Conservation (phyloP, 2,329 filamentous ascomycete species). For the Hirsutella rhossiliensis region DNA sequence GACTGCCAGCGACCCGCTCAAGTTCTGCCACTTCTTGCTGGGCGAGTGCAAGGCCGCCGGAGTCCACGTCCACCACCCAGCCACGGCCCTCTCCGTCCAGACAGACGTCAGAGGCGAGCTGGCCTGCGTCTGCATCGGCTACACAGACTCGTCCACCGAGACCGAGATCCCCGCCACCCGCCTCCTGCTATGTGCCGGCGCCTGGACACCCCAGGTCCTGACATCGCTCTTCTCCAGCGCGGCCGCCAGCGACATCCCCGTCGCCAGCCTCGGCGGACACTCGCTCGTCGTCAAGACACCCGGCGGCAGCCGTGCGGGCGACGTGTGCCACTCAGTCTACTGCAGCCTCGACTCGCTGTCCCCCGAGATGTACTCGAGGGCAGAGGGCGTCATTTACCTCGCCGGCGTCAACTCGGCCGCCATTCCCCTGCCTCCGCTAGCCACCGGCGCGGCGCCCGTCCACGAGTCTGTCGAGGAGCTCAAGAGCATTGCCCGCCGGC, state of each 20-base stretch:
- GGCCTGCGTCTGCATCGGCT: conserved; percentile 36
- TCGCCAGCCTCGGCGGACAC: conserved; percentile 51
- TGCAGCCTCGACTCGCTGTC: conserved; percentile 49
- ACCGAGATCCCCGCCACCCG: conserved; percentile 48
- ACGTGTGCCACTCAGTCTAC: conserved; percentile 57
- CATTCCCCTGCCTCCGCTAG: conserved; percentile 44
- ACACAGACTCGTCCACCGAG: conserved; percentile 26
- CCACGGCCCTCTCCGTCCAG: conserved; percentile 38
- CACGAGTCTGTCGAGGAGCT: conserved; percentile 32
- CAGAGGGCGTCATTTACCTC: conserved; percentile 58
- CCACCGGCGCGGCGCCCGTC: conserved; percentile 8
- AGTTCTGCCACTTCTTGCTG: conserved; percentile 55
- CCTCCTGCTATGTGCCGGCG: conserved; percentile 55
- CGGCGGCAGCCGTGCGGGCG: conserved; percentile 17
- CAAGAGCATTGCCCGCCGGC: conserved; percentile 30
- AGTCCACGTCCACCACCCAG: conserved; percentile 55
- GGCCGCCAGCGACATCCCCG: conserved; percentile 37
- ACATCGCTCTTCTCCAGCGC: conserved; percentile 47
- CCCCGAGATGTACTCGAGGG: conserved; percentile 59
- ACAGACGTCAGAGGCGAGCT: conserved; percentile 38
- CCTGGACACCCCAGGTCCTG: conserved; percentile 61
- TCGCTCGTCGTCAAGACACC: conserved; percentile 56
- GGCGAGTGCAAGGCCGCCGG: conserved; percentile 43
- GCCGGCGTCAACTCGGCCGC: conserved; percentile 55
- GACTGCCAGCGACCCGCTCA: conserved; percentile 45